These are phyloP conservation scores for Botryotinia globosa DNA, from an alignment of 2,329 filamentous ascomycete genomes.

Conservation along the genomic window DNA sequence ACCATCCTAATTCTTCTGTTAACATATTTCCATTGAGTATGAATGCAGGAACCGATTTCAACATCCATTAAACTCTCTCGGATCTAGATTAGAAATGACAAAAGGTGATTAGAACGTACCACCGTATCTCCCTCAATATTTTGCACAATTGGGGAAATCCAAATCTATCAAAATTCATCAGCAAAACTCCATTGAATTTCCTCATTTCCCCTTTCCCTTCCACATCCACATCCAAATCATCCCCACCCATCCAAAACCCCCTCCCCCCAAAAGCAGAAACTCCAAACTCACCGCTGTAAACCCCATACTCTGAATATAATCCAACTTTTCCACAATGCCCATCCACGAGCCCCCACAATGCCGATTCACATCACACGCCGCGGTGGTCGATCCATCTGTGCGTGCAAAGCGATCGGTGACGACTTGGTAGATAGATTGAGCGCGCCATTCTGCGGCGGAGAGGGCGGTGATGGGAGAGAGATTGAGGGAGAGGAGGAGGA, in stretches of 20 bases:
- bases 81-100: neutral
- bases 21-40: neutral
- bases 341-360: constrained; percentile 49
- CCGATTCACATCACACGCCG: constrained; percentile 32
- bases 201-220: too few relatives aligned
- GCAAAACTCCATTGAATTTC: neutral
- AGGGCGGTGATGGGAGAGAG: constrained; percentile 17
- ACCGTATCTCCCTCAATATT: constrained; percentile 40
- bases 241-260: too few relatives aligned
- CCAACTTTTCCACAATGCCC: constrained; percentile 43
- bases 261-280: too few relatives aligned
- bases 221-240: too few relatives aligned
- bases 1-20: constrained; percentile 33
- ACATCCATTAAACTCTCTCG: neutral
- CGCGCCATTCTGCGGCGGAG: constrained; percentile 40
- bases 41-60: neutral
- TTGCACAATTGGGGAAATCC: constrained; percentile 46
- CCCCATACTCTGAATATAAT: constrained; percentile 44
- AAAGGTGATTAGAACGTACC: neutral
- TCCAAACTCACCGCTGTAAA: constrained; percentile 36
- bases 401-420: constrained; percentile 41
- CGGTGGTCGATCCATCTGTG: constrained; percentile 40
- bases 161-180: constrained; percentile 34
- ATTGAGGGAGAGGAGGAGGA: neutral
- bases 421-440: constrained; percentile 46